Evolutionary conservation across 75 land plant genomes (phyloP).

Genomic region (Chamaecyparis obtusa): DNA sequence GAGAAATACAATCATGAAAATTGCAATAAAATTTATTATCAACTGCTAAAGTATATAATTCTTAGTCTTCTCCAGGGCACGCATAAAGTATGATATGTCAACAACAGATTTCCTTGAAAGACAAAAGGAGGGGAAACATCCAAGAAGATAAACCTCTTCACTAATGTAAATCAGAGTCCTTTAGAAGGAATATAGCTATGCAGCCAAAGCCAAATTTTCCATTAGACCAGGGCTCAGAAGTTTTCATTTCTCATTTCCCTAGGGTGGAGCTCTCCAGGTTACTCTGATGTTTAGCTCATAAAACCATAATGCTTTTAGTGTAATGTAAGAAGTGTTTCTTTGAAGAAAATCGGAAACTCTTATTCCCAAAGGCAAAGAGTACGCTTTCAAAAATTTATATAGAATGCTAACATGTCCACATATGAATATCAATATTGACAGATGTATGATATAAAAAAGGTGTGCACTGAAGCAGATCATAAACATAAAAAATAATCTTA

Average conservation of each 20-base stretch:
- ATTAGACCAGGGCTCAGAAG: background rate
- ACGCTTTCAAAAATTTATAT: background rate
- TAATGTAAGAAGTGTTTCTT: background rate
- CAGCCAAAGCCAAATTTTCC: background rate
- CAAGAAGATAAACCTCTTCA: background rate
- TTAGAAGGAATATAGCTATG: background rate
- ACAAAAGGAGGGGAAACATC: background rate
- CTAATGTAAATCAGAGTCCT: background rate
- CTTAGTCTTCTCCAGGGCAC: background rate
- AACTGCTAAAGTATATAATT: background rate
- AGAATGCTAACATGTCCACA: background rate
- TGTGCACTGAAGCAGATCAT: background rate
- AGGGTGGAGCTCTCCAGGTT: too few species aligned
- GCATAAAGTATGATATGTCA: background rate
- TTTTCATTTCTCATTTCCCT: background rate
- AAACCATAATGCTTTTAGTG: background rate
- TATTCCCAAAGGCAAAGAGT: background rate
- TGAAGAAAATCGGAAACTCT: background rate
- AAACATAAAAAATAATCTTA: background rate
- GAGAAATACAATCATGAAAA: background rate
- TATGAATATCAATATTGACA: background rate
- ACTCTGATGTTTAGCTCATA: background rate
- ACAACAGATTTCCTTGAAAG: background rate
- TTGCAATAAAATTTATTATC: background rate
- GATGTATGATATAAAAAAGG: background rate